Evolutionary conservation across 2,329 filamentous ascomycete species (phyloP).

Genomic region (Purpureocillium lavendulum): DNA sequence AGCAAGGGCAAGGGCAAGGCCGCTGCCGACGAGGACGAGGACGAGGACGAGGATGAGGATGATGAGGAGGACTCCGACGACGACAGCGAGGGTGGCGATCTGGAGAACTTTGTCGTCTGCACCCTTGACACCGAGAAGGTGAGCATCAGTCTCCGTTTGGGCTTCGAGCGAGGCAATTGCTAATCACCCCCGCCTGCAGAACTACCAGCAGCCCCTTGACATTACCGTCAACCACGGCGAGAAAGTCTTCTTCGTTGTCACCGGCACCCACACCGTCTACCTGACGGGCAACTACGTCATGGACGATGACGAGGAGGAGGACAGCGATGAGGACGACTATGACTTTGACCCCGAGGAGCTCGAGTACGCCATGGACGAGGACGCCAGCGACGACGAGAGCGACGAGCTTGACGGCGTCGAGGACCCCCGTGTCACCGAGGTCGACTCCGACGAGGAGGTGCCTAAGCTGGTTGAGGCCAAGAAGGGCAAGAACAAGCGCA

Average conservation of each 20-base stretch:
- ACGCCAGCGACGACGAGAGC: constrained; percentile 63
- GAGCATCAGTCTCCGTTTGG: constrained; percentile 22
- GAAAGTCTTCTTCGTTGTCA: constrained; percentile 84
- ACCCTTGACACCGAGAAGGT: constrained; percentile 91
- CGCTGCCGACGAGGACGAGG: constrained; percentile 62
- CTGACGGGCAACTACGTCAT: constrained; percentile 96
- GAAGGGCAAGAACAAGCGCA: constrained; percentile 90
- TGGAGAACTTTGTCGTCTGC: constrained; percentile 91
- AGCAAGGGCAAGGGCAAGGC: constrained; percentile 58
- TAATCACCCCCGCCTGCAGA: constrained; percentile 41
- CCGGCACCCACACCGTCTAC: constrained; percentile 81
- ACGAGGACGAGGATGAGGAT: constrained; percentile 40
- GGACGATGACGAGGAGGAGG: constrained; percentile 55
- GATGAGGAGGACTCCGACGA: constrained; percentile 55
- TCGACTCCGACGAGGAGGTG: constrained; percentile 68
- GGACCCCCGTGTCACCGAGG: constrained; percentile 74
- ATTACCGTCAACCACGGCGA: constrained; percentile 86
- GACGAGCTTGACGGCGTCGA: constrained; percentile 73
- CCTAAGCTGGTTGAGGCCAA: constrained; percentile 51
- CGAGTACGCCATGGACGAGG: constrained; percentile 62
- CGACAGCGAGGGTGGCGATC: constrained; percentile 54
- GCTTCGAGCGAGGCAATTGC: constrained; percentile 1
- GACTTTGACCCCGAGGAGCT: constrained; percentile 77
- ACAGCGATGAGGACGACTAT: constrained; percentile 66
- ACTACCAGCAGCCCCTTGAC: constrained; percentile 91